Evolutionary conservation across 2,329 filamentous ascomycete species (phyloP).

Genomic region (Colletotrichum australisinense): DNA sequence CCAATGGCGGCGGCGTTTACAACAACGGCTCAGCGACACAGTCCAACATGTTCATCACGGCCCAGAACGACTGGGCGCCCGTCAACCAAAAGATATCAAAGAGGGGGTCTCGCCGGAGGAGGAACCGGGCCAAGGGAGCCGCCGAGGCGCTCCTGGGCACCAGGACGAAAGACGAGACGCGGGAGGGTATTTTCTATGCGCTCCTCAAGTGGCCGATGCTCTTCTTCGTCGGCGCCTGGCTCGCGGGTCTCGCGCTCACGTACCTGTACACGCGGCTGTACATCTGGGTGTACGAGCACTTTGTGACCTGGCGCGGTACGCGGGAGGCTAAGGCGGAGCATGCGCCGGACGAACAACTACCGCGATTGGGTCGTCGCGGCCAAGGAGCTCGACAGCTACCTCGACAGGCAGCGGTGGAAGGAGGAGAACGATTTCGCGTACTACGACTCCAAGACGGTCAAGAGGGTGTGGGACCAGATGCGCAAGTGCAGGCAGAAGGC

Average conservation of each 20-base stretch:
- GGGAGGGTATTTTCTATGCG: conserved; percentile 91
- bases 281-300: conserved; percentile 92
- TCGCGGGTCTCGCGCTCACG: conserved; percentile 75
- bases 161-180: conserved; percentile 87
- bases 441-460: conserved; percentile 89
- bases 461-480: conserved; percentile 81
- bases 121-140: conserved; percentile 51
- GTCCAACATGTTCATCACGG: conserved; percentile 77
- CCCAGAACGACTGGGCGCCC: conserved; percentile 95
- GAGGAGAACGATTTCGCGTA: conserved; percentile 82
- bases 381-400: conserved; percentile 79
- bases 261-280: conserved; percentile 90
- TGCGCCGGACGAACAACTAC: conserved; percentile 81
- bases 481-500: conserved; percentile 70
- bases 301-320: conserved; percentile 87
- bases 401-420: conserved; percentile 86
- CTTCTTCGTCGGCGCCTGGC: conserved; percentile 82
- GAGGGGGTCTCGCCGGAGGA: conserved; percentile 45
- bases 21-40: conserved; percentile 39
- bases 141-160: conserved; percentile 58
- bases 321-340: conserved; percentile 75
- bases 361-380: conserved; percentile 86
- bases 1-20: conserved; percentile 5
- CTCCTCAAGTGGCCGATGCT: conserved; percentile 94
- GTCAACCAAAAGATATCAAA: conserved; percentile 77